Base-by-base conservation (phyloP, 768 basidiomycete genomes). In the Amanita inopinata region DNA sequence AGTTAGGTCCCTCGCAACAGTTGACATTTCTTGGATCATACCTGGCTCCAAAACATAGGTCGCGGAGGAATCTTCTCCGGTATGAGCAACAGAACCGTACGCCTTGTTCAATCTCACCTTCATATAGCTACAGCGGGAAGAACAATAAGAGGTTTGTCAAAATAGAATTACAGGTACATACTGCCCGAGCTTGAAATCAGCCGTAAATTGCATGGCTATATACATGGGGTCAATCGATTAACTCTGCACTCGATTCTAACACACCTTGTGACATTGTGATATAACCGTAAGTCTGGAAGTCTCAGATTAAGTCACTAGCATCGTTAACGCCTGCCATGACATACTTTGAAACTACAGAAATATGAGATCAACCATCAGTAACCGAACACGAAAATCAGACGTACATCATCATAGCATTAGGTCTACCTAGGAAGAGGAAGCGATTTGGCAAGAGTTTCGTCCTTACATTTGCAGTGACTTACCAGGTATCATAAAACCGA, bases 101-200 rank as follows among this genome's bases (percentile, higher is more conserved):
- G 3, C 24, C 11, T 18, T 24, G 17, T 17, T 41, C 22, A 5
- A 65, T 4, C 70, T 56, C 58, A 69, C 51, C 67, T 67, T 53
- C 74, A 75, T 28, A 63, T 73, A 46, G 70, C 70, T 61, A 18
- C 31, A 38, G 27, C 3, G 12, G 17, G n/a, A n/a, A n/a, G n/a
- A n/a, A n/a, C n/a, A n/a, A n/a, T n/a, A n/a, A n/a, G n/a, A n/a
- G n/a, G n/a, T n/a, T n/a, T n/a, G n/a, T n/a, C n/a, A n/a, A n/a
- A n/a, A n/a, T n/a, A n/a, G n/a, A n/a, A n/a, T n/a, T n/a, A n/a
- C 9, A 33, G 11, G 7, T 14, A 79, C 80, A 65, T 67, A 82
- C 61, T 84, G 80, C 33, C 83, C 83, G 14, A 85, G 70, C 59
- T 85, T 86, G 57, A 85, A 79, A 56, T 85, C 83, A 37, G 73